Evolutionary conservation across 2,329 filamentous ascomycete genomes (phyloP), one percentile per base, ranked within the genome.

Genomic region (Lasiodiplodia theobromae): DNA sequence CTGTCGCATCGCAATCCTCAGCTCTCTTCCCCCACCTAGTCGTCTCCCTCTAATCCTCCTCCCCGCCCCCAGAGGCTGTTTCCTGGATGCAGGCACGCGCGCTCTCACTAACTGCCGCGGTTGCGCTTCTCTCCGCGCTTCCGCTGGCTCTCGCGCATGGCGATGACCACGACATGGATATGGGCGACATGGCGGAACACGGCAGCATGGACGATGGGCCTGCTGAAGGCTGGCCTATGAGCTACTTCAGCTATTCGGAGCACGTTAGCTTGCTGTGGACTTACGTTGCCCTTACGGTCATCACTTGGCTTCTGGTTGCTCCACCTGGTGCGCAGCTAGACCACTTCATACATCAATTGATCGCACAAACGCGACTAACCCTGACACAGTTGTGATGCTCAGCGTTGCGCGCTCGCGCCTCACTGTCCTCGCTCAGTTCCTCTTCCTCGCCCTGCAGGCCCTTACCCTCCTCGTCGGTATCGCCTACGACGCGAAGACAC

Each of bases 371-470:
- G 14, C 71, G 11, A 75, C 77, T 75, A 69, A 75, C 69, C 67
- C 52, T 62, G 8, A 37, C 6, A 8, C 73, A 96, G 93, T 88
- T 72, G 90, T 97, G 60, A 93, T 97, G 89, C 85, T 98, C 71
- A 97, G 93, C 67, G 84, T 97, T 71, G 91, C 91, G 44, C 88
- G 88, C 70, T 97, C 94, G 53, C 87, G 91, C 71, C 89, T 91
- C 73, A 90, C 90, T 1, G 83, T 97, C 2, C 83, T 86, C 0
- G 80, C 85, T 1, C 94, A 97, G 75, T 85, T 94, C 70, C 70
- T 76, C 23, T 85, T 84, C 74, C 79, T 84, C 57, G 66, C 76
- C 34, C 66, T 79, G 28, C 84, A 84, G 70, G 77, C 78, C 47
- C 71, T 82, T 66, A 77, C 80, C 64, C 74, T 82, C 31, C 71